Conservation (phyloP, 306 rosid genomes). For the Inga laurina region DNA sequence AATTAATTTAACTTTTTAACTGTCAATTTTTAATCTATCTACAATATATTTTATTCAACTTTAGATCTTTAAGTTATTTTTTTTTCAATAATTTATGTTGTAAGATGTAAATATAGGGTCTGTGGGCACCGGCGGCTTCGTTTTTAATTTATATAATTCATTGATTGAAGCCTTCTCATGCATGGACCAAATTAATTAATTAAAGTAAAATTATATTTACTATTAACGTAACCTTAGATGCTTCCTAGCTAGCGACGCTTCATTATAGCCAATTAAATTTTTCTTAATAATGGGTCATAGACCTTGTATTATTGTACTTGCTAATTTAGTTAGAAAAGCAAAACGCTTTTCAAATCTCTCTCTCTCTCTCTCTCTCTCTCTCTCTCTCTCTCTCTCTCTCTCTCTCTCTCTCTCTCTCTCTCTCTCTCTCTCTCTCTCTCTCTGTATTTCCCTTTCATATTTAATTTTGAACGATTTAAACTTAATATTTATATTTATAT, state of each 20-base stretch:
- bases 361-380: not conserved
- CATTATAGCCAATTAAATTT: not conserved
- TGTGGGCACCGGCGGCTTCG: not conserved
- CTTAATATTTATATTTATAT: too few species aligned
- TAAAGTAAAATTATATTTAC: not conserved
- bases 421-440: not conserved
- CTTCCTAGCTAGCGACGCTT: not conserved
- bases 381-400: too few species aligned
- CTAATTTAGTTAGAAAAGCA: not conserved
- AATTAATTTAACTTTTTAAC: slow-evolving; percentile 38
- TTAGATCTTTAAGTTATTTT: not conserved
- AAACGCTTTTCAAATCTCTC: not conserved
- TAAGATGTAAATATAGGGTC: not conserved
- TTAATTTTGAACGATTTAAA: not conserved
- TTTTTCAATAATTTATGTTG: not conserved
- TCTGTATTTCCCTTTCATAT: not conserved
- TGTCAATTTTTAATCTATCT: slow-evolving; percentile 3
- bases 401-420: not conserved
- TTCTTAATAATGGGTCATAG: not conserved
- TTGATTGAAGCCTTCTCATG: not conserved
- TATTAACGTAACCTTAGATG: not conserved
- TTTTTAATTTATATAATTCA: not conserved
- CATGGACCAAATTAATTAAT: not conserved
- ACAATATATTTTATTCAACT: slow-evolving; percentile 18
- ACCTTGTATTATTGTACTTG: not conserved